A percentile compares a stretch with the other conserved stretches of the same genome.
phyloP scores from a whole-genome alignment of 495 filamentous ascomycete genomes.

The Podospora anserina region DNA sequence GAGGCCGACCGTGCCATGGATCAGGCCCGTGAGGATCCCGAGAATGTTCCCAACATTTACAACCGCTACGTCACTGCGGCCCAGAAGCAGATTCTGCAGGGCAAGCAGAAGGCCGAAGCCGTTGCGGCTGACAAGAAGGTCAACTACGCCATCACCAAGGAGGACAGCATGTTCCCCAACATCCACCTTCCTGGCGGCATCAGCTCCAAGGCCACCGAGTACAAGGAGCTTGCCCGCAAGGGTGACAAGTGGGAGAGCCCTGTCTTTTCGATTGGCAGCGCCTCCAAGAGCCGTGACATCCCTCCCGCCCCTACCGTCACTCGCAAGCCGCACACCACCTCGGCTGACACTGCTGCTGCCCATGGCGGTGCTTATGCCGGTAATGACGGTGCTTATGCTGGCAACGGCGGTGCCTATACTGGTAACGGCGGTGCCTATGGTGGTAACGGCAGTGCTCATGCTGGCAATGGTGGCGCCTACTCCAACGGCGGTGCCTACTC shows the following conservation, averaged over 20 bases:
- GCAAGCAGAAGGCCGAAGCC: constrained; percentile 67
- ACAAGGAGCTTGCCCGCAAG: constrained; percentile 79
- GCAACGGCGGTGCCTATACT: not conserved
- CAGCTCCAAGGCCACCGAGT: constrained; percentile 91
- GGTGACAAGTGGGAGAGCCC: constrained; percentile 94
- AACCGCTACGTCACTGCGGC: constrained; percentile 72
- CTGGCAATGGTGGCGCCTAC: not conserved
- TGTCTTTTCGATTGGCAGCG: constrained; percentile 85
- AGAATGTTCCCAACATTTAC: constrained; percentile 81
- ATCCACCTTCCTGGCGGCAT: constrained; percentile 88
- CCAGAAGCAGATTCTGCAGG: constrained; percentile 68
- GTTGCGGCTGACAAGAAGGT: constrained; percentile 69
- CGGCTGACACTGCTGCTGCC: not conserved
- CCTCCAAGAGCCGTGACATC: constrained; percentile 66
- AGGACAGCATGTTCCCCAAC: constrained; percentile 87
- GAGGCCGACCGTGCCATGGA: constrained; percentile 73
- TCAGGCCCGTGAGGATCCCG: constrained; percentile 66
- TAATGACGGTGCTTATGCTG: constrained; percentile 3
- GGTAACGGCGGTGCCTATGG: constrained; percentile 3
- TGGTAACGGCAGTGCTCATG: constrained; percentile 4
- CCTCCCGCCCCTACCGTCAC: constrained; percentile 60
- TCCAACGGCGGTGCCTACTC: not conserved
- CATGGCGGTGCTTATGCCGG: not conserved
- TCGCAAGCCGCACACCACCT: constrained; percentile 55
- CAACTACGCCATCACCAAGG: constrained; percentile 81